These are phyloP conservation scores for Phaseolus coccineus DNA, from an alignment of 331 rosid species.

Conservation along the genomic window DNA sequence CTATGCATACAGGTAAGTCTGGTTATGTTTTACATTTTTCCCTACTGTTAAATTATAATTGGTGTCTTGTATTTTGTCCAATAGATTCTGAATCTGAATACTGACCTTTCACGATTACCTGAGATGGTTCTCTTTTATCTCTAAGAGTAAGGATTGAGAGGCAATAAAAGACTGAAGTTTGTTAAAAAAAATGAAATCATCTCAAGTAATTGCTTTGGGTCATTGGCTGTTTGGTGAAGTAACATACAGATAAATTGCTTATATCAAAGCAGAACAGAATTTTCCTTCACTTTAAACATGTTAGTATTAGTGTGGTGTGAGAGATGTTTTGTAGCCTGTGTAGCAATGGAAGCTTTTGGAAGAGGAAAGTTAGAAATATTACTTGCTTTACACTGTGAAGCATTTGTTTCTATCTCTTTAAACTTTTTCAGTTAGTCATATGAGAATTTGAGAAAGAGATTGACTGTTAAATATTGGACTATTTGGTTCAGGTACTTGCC, in stretches of 20 bases:
- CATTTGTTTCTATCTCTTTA: conserved; percentile 10
- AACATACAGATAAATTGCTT: conserved; percentile 9
- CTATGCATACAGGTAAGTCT: conserved; percentile 79
- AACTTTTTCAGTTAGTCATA: conserved; percentile 3
- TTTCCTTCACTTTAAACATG: conserved; percentile 1
- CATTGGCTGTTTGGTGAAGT: conserved; percentile 3
- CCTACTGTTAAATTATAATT: neutral
- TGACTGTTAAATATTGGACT: conserved; percentile 18
- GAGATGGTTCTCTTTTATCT: conserved; percentile 21
- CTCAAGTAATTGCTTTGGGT: neutral
- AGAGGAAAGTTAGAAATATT: conserved; percentile 6
- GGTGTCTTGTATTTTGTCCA: neutral
- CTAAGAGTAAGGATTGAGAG: conserved; percentile 11
- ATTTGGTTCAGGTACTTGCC: conserved; percentile 70
- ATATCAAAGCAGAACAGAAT: neutral
- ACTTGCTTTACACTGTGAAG: neutral
- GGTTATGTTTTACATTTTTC: conserved; percentile 37
- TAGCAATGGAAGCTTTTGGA: neutral
- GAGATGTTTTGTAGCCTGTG: conserved; percentile 17
- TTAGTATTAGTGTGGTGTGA: conserved; percentile 5
- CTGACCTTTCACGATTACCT: neutral
- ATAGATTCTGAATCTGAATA: conserved; percentile 6
- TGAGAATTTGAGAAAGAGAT: conserved; percentile 17
- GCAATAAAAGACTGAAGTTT: conserved; percentile 19
- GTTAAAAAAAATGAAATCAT: neutral